Evolutionary conservation across 108 stramenopile genomes (phyloP).

Genomic region (Conticribra guillardii): DNA sequence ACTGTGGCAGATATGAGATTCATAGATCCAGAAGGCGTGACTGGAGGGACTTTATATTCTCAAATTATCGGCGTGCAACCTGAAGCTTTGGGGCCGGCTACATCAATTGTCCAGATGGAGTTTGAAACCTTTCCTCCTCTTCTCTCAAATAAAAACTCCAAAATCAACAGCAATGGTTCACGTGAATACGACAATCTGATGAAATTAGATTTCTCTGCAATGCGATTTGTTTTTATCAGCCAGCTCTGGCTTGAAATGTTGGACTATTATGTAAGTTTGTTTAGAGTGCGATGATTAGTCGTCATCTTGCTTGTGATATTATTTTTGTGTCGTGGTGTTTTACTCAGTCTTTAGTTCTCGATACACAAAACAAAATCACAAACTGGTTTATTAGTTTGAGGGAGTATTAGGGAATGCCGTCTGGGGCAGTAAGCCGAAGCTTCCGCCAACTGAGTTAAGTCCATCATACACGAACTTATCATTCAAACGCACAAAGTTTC

Average conservation of each 20-base stretch:
- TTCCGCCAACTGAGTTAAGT: not conserved
- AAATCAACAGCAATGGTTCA: not conserved
- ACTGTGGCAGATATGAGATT: constrained; percentile 64
- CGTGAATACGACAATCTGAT: constrained; percentile 49
- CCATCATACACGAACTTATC: not conserved
- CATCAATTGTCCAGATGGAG: constrained; percentile 15
- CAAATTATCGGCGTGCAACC: constrained; percentile 73
- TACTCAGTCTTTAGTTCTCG: too few species aligned
- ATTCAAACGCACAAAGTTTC: constrained; percentile 39
- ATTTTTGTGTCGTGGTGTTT: too few species aligned
- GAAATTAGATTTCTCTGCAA: constrained; percentile 58
- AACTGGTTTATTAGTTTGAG: too few species aligned
- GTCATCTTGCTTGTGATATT: too few species aligned
- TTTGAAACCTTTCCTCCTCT: constrained; percentile 45
- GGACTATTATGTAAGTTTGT: constrained; percentile 68
- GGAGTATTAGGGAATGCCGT: constrained; percentile 77
- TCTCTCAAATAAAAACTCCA: not conserved
- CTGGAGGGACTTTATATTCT: constrained; percentile 62
- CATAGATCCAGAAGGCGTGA: constrained; percentile 44
- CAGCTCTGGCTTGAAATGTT: constrained; percentile 84
- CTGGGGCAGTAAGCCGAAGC: constrained; percentile 53
- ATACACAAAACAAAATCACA: too few species aligned
- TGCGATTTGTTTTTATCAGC: constrained; percentile 78
- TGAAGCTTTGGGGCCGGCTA: constrained; percentile 2
- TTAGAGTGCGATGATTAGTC: too few species aligned